phyloP scores from a whole-genome alignment of 768 basidiomycete genomes.

The Phaeotremella skinneri region DNA sequence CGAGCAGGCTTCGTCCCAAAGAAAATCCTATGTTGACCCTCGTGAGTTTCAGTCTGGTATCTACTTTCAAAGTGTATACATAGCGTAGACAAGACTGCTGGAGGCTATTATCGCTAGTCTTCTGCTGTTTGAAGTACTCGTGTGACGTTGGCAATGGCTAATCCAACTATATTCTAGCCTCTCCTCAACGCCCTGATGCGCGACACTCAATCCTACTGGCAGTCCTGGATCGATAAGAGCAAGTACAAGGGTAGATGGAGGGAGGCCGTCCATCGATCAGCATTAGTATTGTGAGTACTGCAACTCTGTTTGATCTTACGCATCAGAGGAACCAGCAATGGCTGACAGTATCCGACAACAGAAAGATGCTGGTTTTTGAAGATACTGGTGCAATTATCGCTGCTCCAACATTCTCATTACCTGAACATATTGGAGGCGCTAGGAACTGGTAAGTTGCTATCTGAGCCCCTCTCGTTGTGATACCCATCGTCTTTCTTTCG shows the following conservation, averaged over 20 bases:
- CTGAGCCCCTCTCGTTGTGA: not conserved
- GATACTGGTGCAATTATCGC: slow-evolving; percentile 92
- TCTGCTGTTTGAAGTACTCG: no score
- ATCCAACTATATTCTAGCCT: slow-evolving; percentile 9
- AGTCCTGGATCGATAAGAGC: slow-evolving; percentile 79
- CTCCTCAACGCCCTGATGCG: slow-evolving; percentile 43
- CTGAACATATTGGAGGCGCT: slow-evolving; percentile 84
- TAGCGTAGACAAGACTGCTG: no score
- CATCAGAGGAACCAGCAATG: not conserved
- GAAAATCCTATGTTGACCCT: slow-evolving; percentile 74
- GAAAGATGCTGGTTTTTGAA: slow-evolving; percentile 85
- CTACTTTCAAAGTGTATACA: no score
- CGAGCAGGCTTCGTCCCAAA: slow-evolving; percentile 56
- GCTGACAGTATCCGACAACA: slow-evolving; percentile 11
- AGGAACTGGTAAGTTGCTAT: slow-evolving; percentile 68
- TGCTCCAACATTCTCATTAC: slow-evolving; percentile 90
- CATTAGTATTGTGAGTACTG: slow-evolving; percentile 64
- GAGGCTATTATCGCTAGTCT: no score
- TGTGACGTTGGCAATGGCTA: no score
- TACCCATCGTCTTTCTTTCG: not conserved
- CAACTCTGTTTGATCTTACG: not conserved
- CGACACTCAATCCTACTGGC: slow-evolving; percentile 81
- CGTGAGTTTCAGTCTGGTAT: slow-evolving; percentile 47
- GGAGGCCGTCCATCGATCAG: slow-evolving; percentile 87
- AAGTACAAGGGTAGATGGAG: slow-evolving; percentile 94